Conservation (phyloP, 2,329 filamentous ascomycete species). For the Sordariomycetes sp. region DNA sequence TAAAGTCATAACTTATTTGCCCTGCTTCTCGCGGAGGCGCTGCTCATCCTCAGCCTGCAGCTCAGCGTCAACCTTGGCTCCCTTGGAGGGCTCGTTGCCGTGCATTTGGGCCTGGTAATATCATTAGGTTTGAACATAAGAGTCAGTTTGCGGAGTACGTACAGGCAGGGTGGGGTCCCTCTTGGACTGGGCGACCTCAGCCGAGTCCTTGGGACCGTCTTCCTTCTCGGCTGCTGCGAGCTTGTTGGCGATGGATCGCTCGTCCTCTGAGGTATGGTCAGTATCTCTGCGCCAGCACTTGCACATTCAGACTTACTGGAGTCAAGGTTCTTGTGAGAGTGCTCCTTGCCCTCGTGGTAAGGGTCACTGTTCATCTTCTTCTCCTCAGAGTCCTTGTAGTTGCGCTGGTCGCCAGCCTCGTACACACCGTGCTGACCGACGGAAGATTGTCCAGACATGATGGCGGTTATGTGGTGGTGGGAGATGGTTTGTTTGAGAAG, state of each 20-base stretch:
- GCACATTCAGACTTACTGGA: conserved; percentile 47
- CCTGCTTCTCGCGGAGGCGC: conserved; percentile 47
- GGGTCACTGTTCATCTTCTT: conserved; percentile 49
- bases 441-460: conserved; percentile 41
- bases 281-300: not conserved
- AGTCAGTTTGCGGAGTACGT: conserved; percentile 15
- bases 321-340: conserved; percentile 61
- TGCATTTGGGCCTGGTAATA: conserved; percentile 47
- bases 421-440: conserved; percentile 61
- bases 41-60: conserved; percentile 60
- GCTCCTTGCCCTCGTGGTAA: conserved; percentile 63
- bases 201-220: conserved; percentile 34
- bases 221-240: conserved; percentile 47
- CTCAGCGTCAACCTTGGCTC: conserved; percentile 63
- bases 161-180: conserved; percentile 53
- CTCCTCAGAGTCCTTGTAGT: conserved; percentile 41
- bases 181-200: conserved; percentile 33
- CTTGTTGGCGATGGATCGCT: conserved; percentile 64
- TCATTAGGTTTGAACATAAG: conserved; percentile 35
- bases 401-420: conserved; percentile 70
- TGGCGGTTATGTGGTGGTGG: conserved; percentile 5
- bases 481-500: not conserved
- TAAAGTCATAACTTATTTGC: conserved; percentile 2
- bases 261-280: conserved; percentile 45
- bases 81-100: conserved; percentile 64